Base-by-base conservation (phyloP, 345 rosid genomes). In the Hevea brasiliensis region DNA sequence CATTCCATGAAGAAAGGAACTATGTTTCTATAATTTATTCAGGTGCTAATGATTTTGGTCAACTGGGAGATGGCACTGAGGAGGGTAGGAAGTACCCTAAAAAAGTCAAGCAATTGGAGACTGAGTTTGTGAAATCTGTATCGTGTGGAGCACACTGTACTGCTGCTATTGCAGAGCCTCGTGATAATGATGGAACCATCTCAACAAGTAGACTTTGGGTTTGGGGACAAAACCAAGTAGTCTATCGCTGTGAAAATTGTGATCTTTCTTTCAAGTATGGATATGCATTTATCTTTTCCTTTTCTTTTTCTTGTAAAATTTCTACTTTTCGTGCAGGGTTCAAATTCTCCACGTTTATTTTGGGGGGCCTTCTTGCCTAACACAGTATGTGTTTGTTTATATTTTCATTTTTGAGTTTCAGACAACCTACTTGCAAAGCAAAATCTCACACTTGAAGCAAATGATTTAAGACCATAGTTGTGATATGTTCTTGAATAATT, bases 151-250 rank as follows among this genome's bases (percentile, higher is more conserved):
- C 93, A 44, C 90, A 91, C 77, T 95, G 98, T 79, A 88, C 97
- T 42, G 97, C 89, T 60, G 96, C 96, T 77, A 82, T 95, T 74
- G 97, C 94, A 0, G 90, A 88, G 60, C 92, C 98, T 59, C 83
- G 86, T 76, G 85, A 87, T 58, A 93, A 89, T 77, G 94, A 89
- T 73, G 96, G 91, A 72, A 83, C 87, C 66, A 75, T 85, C 64
- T 87, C 94, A 50, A 76, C 63, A 0, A 81, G 92, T 21, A 89
- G 99, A 72, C 97, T 95, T 55, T 93, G 99, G 97, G 89, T 95
- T 86, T 95, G 99, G 98, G 99, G 99, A 15, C 99, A 95, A 87
- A 93, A 95, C 82, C 99, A 92, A 92, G 99, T 91, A 24, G 41
- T 51, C 14, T 67, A 18, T 37, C 27, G 44, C 61, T 27, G 13